Base-by-base conservation (phyloP, 2,329 filamentous ascomycete species). In the Huntiella savannae region DNA sequence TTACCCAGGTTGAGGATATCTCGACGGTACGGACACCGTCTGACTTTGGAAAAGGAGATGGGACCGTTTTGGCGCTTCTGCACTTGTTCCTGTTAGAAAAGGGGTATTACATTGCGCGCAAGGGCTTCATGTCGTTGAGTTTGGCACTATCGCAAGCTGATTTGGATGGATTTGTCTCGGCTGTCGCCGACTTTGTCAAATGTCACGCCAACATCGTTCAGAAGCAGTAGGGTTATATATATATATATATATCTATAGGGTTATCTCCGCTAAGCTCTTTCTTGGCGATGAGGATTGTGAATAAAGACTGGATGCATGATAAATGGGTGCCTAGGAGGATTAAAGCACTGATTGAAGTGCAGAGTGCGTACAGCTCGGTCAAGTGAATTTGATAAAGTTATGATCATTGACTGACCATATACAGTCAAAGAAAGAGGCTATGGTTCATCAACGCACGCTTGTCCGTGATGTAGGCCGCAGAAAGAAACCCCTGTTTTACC, bases 11-110 rank as follows among this genome's bases (percentile, higher is more conserved):
- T 4, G 54, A 57, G 13, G 59, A 63, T 41, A 28, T 28, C 8
- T 28, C 8, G 22, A 28, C 22, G 22, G 48, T 56, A 4, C 41
- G 46, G 15, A 54, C 56, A 13, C 47, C 47, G n/a, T 22, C n/a
- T 11, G 47, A 46, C 28, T 45, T 36, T 15, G 12, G 4, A 12
- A 43, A 45, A n/a, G 47, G 45, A 28, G 43, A 49, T 17, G 10
- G 15, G 1, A 7, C 39, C 17, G 45, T 68, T 22, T 60, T 60
- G 44, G 60, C 65, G 33, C 52, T 69, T 2, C 64, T 68, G 48
- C 67, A 65, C 60, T 60, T 63, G n/a, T 61, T 67, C 47, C 66
- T 68, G 62, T 49, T 67, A 40, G 59, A 66, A 43, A 56, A 59
- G 8, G 60, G 62, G 0, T 68, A 63, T 46, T 69, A 64, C 60